phyloP scores from a whole-genome alignment of 371 early-diverging fungal species.

The Mortierella sp. region DNA sequence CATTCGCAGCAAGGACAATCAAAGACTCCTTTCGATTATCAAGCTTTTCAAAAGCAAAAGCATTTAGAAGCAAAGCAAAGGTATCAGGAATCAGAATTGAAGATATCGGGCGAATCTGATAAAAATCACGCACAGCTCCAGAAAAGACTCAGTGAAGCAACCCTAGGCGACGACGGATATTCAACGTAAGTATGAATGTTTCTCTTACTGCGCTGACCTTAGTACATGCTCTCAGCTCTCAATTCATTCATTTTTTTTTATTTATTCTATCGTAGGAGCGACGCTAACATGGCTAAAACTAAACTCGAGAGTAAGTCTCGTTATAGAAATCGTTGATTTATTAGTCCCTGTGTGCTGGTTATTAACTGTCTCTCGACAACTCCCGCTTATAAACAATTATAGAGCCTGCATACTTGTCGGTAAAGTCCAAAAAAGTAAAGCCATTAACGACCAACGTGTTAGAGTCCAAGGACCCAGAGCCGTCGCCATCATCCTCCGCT shows the following conservation, averaged over 20 bases:
- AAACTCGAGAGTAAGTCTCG: slow-evolving; percentile 34
- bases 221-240: neutral
- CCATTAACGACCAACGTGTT: slow-evolving; percentile 49
- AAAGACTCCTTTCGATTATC: slow-evolving; percentile 33
- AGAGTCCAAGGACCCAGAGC: slow-evolving; percentile 26
- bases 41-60: slow-evolving; percentile 49
- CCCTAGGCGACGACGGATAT: slow-evolving; percentile 16
- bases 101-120: neutral
- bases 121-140: slow-evolving; percentile 18
- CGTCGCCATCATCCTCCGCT: slow-evolving; percentile 3
- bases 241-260: neutral
- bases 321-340: neutral
- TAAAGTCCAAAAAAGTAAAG: slow-evolving; percentile 54
- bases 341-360: neutral
- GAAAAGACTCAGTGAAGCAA: slow-evolving; percentile 20
- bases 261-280: slow-evolving; percentile 4
- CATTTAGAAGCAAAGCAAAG: slow-evolving; percentile 37
- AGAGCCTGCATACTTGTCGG: slow-evolving; percentile 54
- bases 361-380: neutral
- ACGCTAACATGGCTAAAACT: slow-evolving; percentile 28
- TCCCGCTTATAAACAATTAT: neutral
- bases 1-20: slow-evolving; percentile 4
- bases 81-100: slow-evolving; percentile 2
- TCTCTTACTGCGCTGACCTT: neutral
- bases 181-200: neutral